Evolutionary conservation across 78 protist genomes (phyloP), one percentile per base, ranked within the genome.

Genomic region (Bodo saltans): DNA sequence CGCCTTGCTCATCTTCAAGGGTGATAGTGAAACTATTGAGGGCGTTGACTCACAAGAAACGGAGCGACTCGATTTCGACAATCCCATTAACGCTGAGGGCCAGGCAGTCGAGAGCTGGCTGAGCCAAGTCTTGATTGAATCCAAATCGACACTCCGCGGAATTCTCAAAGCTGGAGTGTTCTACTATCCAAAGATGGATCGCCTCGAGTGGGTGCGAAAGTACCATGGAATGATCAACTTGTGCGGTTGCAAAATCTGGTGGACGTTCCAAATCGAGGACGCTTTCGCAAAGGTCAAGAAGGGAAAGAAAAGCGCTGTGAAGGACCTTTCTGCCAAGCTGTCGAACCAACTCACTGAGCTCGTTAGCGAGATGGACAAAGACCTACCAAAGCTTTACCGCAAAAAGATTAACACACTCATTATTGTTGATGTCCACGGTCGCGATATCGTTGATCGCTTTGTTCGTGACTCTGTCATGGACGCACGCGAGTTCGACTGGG

Each of bases 241-340:
- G 53, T 82, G 81, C 1, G 96, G 89, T 28, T 67, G 88, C 34
- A 93, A 96, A 78, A 88, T 96, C 34, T 96, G 96, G 96, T 96
- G 97, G 97, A 96, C 98, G 27, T 94, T 85, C 88, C 89, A 92
- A 72, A 90, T 91, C 17, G 94, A 93, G 41, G 94, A 94, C 42
- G 89, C 71, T 52, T 96, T 96, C 90, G 40, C 52, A 21, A 68
- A 38, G n/a, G 92, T 94, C 17, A 35, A 60, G n/a, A 30, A 72
- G 39, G 95, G 95, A 29, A 84, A 91, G 78, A 93, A 88, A 73
- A 33, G 3, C 47, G 88, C 85, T 11, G 70, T 88, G 71, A 88
- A 88, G 86, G 67, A 69, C 33, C 79, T 86, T 33, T 34, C 27
- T 28, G 29, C 29, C 29, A 75, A 67, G 83, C 85, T 92, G 73